Conservation (phyloP, 768 basidiomycete genomes). For the Auriculariales sp. region DNA sequence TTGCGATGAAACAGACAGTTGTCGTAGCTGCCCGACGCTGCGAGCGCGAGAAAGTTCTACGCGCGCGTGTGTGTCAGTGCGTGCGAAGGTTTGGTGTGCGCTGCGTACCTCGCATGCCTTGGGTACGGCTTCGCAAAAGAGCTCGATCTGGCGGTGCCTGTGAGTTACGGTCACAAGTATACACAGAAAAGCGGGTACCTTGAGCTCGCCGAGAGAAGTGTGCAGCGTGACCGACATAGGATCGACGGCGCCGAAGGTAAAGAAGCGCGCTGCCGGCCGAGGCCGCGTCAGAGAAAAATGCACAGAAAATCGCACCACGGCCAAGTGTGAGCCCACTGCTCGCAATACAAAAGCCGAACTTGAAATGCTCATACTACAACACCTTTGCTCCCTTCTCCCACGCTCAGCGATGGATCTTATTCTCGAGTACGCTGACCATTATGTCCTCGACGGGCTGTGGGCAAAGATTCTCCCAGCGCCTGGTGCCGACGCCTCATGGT, state of each 20-base stretch:
- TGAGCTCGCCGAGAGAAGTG: conserved; percentile 88
- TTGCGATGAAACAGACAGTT: conserved; percentile 77
- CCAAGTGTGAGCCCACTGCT: no score
- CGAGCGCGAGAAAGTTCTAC: conserved; percentile 91
- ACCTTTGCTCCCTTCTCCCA: not conserved
- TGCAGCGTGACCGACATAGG: conserved; percentile 95
- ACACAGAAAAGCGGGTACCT: no score
- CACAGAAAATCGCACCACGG: no score
- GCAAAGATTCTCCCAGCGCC: conserved; percentile 22
- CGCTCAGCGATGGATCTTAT: conserved; percentile 60
- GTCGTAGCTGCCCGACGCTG: conserved; percentile 80
- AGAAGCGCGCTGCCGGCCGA: no score
- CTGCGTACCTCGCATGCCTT: conserved; percentile 74
- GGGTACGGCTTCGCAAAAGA: conserved; percentile 95
- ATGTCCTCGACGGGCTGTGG: conserved; percentile 67
- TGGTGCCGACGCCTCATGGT: conserved; percentile 24
- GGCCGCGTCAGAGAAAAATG: no score
- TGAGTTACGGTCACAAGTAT: not conserved
- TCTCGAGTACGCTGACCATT: conserved; percentile 55
- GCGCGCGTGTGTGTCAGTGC: not conserved
- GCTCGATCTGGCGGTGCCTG: conserved; percentile 51
- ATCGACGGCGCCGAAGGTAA: no score
- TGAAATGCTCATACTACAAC: no score
- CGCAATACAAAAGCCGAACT: no score
- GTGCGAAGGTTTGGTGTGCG: not conserved